Evolutionary conservation across 345 rosid species (phyloP).

Genomic region (Anastatica hierochuntica): DNA sequence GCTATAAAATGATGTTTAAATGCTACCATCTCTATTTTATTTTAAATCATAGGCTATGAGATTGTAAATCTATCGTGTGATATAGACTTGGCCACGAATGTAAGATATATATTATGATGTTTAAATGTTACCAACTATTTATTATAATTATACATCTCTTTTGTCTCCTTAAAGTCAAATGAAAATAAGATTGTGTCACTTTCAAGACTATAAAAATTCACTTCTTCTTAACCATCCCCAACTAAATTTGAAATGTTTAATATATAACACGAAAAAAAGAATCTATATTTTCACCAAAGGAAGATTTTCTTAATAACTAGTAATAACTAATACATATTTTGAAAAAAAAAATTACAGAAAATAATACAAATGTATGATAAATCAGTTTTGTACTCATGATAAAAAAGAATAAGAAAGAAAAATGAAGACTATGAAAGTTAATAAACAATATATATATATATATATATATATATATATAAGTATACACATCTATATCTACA

Average conservation of each 20-base stretch:
- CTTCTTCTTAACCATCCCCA: slow-evolving; percentile 31
- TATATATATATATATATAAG: not conserved
- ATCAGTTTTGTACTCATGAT: slow-evolving; percentile 13
- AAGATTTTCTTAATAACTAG: no score
- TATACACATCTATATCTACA: no score
- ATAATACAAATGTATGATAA: slow-evolving; percentile 1
- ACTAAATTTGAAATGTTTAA: slow-evolving; percentile 16
- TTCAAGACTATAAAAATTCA: slow-evolving; percentile 17
- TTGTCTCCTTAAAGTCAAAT: slow-evolving; percentile 12
- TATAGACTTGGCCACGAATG: no score
- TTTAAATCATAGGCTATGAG: no score
- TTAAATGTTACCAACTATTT: no score
- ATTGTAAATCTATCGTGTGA: no score
- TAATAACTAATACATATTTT: not conserved
- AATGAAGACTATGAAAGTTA: slow-evolving; percentile 7
- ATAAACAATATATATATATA: slow-evolving; percentile 17
- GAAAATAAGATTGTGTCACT: slow-evolving; percentile 8
- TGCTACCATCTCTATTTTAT: slow-evolving; percentile 10
- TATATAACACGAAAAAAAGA: slow-evolving; percentile 8
- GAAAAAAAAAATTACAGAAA: not conserved
- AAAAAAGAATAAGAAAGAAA: not conserved
- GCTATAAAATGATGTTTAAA: slow-evolving; percentile 8
- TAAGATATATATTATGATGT: no score
- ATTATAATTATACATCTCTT: slow-evolving; percentile 2
- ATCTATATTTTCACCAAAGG: not conserved